phyloP scores from a whole-genome alignment of 2,329 filamentous ascomycete species.

The Fusarium globosum region DNA sequence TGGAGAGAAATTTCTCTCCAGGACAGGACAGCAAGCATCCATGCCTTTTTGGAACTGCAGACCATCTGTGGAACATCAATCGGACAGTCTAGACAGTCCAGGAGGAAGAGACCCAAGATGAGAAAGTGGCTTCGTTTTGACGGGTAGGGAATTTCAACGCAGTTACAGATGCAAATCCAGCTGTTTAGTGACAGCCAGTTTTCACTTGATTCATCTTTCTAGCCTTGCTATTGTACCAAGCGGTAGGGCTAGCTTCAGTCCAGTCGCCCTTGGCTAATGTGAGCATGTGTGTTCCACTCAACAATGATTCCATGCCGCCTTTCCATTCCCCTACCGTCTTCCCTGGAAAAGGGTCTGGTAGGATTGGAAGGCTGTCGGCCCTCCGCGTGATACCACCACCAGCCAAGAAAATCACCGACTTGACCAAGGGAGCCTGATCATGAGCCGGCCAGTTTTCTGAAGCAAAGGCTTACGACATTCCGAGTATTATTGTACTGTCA shows the following conservation, averaged over 20 bases:
- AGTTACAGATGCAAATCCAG: slow-evolving; percentile 10
- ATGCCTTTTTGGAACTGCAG: slow-evolving; percentile 23
- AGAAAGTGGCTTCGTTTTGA: slow-evolving; percentile 30
- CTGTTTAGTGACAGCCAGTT: slow-evolving; percentile 1
- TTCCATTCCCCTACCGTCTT: slow-evolving; percentile 16
- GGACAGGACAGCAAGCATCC: neutral
- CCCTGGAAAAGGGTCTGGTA: slow-evolving; percentile 22
- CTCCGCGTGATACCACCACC: slow-evolving; percentile 30
- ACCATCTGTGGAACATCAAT: slow-evolving; percentile 35
- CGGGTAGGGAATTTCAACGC: slow-evolving; percentile 12
- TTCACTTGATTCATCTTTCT: slow-evolving; percentile 21
- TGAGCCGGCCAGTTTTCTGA: slow-evolving; percentile 10
- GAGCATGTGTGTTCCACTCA: slow-evolving; percentile 30
- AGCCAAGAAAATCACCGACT: slow-evolving; percentile 14
- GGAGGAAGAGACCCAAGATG: slow-evolving; percentile 6
- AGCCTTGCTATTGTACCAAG: slow-evolving; percentile 9
- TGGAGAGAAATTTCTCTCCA: slow-evolving; percentile 21
- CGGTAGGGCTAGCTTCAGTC: slow-evolving; percentile 20
- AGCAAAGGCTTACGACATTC: slow-evolving; percentile 36
- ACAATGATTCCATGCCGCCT: slow-evolving; percentile 30
- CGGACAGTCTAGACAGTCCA: neutral
- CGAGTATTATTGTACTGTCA: slow-evolving; percentile 10
- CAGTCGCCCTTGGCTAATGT: slow-evolving; percentile 9
- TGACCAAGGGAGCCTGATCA: slow-evolving; percentile 8
- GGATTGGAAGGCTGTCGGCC: slow-evolving; percentile 17